Evolutionary conservation across 176 grass and related monocot species (phyloP).

Genomic region (Oryza australiensis): DNA sequence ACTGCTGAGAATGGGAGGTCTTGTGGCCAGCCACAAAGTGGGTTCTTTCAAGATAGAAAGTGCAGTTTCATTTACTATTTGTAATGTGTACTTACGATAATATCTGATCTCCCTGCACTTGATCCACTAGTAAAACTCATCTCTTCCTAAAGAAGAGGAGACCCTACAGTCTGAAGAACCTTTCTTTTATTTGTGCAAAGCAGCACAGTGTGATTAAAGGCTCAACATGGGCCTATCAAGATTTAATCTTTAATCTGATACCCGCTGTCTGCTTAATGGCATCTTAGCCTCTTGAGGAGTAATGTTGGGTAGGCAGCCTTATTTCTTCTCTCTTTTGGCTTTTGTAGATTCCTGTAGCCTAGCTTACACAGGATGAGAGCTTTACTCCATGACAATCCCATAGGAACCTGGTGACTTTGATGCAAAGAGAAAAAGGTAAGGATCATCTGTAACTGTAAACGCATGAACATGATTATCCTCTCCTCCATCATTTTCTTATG

Average conservation of each 20-base stretch:
- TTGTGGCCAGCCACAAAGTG: background rate
- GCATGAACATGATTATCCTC: background rate
- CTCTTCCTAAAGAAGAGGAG: background rate
- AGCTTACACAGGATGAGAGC: background rate
- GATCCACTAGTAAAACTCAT: background rate
- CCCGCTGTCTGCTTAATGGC: slow-evolving; percentile 24
- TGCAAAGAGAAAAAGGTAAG: background rate
- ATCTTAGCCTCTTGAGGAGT: background rate
- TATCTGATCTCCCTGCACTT: background rate
- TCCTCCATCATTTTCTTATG: background rate
- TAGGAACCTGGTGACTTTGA: background rate
- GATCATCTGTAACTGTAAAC: background rate
- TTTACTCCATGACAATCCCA: background rate
- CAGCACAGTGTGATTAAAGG: slow-evolving; percentile 33
- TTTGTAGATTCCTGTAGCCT: slow-evolving; percentile 9
- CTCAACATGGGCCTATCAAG: background rate
- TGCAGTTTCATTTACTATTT: background rate
- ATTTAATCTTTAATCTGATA: slow-evolving; percentile 31
- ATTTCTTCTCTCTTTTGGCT: slow-evolving; percentile 6
- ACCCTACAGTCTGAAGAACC: background rate
- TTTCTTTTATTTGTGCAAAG: slow-evolving; percentile 27
- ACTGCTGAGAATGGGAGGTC: background rate
- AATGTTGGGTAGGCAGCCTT: background rate
- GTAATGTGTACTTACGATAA: background rate
- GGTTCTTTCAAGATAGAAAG: background rate